Evolutionary conservation across 345 rosid species (phyloP).

Genomic region (Eucalyptus curtisii): DNA sequence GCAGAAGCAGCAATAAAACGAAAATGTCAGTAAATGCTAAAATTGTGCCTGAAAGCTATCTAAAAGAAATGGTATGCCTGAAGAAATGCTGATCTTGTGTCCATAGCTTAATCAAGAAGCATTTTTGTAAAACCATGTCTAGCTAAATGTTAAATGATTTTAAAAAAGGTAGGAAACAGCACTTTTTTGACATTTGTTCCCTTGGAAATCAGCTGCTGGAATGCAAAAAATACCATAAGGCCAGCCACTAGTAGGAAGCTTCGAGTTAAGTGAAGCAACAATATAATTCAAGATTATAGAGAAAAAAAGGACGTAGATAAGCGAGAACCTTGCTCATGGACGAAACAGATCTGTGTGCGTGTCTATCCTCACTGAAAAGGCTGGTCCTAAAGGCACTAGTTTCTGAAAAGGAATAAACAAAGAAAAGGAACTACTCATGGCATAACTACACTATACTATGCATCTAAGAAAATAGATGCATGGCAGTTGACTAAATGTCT

Average conservation of each 20-base stretch:
- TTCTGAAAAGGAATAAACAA: neutral
- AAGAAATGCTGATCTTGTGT: neutral
- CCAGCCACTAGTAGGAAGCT: neutral
- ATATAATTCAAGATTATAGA: neutral
- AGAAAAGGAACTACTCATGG: neutral
- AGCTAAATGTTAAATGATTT: neutral
- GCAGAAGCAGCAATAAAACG: neutral
- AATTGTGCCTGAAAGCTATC: neutral
- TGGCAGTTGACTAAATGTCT: neutral
- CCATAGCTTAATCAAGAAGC: neutral
- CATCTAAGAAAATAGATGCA: neutral
- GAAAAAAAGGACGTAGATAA: neutral
- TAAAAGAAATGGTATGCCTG: neutral
- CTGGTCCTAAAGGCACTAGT: neutral
- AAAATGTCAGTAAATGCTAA: neutral
- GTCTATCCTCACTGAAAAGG: neutral
- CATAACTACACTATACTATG: neutral
- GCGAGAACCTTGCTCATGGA: neutral
- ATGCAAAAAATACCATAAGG: neutral
- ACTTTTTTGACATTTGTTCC: neutral
- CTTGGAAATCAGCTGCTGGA: neutral
- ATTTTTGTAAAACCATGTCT: neutral
- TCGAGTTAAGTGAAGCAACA: neutral
- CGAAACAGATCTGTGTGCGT: neutral
- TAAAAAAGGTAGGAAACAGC: neutral